Evolutionary conservation across 257 asterid genomes (phyloP).

Genomic region (Linaria vulgaris): DNA sequence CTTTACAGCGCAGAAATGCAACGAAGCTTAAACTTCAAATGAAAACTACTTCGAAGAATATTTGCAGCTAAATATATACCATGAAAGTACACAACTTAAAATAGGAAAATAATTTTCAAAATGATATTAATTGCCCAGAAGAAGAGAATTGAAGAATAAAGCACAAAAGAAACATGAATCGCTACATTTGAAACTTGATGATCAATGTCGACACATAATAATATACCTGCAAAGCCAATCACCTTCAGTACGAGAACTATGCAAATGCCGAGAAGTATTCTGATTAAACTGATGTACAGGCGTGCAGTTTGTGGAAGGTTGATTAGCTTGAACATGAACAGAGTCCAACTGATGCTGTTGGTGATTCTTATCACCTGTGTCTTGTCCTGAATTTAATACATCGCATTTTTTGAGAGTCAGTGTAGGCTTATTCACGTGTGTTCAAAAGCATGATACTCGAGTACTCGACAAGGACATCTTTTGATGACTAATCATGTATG

Average conservation of each 20-base stretch:
- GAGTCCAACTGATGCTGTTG: no score
- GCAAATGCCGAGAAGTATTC: slow-evolving; percentile 17
- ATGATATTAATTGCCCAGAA: no score
- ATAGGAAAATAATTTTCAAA: background rate
- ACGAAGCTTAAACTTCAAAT: background rate
- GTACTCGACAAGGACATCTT: no score
- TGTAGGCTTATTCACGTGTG: no score
- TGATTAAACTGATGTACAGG: slow-evolving; percentile 11
- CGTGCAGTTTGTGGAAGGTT: slow-evolving; percentile 17
- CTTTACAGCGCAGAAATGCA: background rate
- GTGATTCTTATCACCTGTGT: background rate
- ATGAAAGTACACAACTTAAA: slow-evolving; percentile 1
- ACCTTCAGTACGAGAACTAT: slow-evolving; percentile 23
- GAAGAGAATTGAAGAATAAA: background rate
- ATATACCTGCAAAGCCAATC: slow-evolving; percentile 19
- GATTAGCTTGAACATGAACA: slow-evolving; percentile 1
- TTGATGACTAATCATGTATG: no score
- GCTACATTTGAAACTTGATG: background rate
- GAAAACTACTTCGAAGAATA: no score
- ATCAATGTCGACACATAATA: background rate
- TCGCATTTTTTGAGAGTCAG: no score
- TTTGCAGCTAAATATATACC: background rate
- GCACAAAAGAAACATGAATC: background rate
- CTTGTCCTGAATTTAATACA: background rate
- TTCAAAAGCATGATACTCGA: no score